These are phyloP conservation scores for Oehlia diaphana DNA, from an alignment of 192 early-diverging fungal species.

Conservation along the genomic window DNA sequence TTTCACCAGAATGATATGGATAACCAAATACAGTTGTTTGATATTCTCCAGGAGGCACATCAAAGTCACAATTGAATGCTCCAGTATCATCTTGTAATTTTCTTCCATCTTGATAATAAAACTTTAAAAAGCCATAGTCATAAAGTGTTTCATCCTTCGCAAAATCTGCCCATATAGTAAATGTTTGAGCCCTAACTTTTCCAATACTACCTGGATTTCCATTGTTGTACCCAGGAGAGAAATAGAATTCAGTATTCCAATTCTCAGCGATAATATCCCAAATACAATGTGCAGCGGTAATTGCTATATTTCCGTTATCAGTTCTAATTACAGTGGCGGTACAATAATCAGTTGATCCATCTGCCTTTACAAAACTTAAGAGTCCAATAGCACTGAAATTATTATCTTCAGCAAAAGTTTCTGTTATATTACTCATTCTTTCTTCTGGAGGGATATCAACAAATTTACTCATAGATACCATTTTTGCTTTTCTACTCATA, in stretches of 20 bases:
- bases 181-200: neutral
- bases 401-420: neutral
- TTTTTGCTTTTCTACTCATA: neutral
- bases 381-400: neutral
- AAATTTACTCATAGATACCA: neutral
- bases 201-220: neutral
- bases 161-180: too few species aligned
- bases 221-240: conserved; percentile 5
- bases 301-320: neutral
- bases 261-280: neutral
- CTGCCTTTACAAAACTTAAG: too few species aligned
- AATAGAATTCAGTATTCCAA: neutral
- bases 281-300: conserved; percentile 14
- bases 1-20: neutral
- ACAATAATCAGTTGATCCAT: too few species aligned
- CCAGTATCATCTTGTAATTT: conserved; percentile 3
- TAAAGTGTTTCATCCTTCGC: too few species aligned
- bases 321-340: neutral
- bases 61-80: neutral
- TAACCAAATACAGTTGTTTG: conserved; percentile 1
- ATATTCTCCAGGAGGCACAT: too few species aligned
- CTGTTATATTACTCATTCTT: neutral
- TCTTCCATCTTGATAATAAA: neutral
- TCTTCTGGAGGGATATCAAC: neutral
- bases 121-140: conserved; percentile 1